Conservation (phyloP, 441 rosid genomes). For the Arabidopsis hybrid region DNA sequence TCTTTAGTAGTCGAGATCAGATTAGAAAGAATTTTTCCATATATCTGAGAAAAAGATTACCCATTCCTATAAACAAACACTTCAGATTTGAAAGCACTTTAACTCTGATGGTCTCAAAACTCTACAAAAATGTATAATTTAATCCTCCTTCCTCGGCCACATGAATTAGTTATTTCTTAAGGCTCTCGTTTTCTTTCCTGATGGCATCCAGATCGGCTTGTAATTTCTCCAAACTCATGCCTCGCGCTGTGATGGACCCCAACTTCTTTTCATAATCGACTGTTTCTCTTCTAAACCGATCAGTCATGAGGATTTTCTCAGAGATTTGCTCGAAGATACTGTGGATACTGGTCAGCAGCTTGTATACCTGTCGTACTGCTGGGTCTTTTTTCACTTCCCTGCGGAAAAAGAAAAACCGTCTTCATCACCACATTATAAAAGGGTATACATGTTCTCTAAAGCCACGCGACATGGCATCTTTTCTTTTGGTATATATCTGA, state of each 20-base stretch:
- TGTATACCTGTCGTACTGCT: slow-evolving; percentile 70
- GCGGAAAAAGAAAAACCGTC: slow-evolving; percentile 26
- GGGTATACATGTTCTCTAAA: slow-evolving; percentile 16
- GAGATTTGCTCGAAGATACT: slow-evolving; percentile 75
- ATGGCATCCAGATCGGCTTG: slow-evolving; percentile 71
- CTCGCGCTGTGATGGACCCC: slow-evolving; percentile 55
- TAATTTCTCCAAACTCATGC: slow-evolving; percentile 59
- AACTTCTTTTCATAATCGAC: slow-evolving; percentile 82
- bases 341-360: slow-evolving; percentile 76
- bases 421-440: slow-evolving; percentile 15
- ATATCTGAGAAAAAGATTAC: background rate
- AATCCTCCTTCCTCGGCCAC: background rate
- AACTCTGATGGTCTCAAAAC: slow-evolving; percentile 2
- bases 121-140: background rate
- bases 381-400: slow-evolving; percentile 86
- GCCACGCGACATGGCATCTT: background rate
- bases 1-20: background rate
- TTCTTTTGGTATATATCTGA: slow-evolving; percentile 13
- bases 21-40: background rate
- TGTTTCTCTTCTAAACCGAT: slow-evolving; percentile 72
- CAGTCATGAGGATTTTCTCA: slow-evolving; percentile 66
- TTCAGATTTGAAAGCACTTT: slow-evolving; percentile 1
- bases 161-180: slow-evolving; percentile 43
- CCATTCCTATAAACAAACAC: slow-evolving; percentile 2
- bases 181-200: slow-evolving; percentile 61